A percentile compares a stretch with the other conserved stretches of the same genome.
These are phyloP conservation scores for Syzygium grande DNA, from an alignment of 345 rosid species.

Conservation along the genomic window DNA sequence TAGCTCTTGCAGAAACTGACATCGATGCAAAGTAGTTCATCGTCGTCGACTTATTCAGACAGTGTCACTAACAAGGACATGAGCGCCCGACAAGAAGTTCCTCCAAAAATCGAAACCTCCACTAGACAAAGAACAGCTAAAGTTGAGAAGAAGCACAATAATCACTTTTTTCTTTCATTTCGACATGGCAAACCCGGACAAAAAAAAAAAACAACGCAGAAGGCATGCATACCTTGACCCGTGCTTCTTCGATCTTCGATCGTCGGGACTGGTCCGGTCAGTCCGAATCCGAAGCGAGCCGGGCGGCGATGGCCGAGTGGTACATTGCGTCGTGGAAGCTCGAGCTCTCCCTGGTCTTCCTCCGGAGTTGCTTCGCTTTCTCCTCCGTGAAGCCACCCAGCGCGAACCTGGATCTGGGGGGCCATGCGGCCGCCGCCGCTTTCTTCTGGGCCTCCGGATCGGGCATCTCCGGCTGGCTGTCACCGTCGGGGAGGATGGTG, in stretches of 20 bases:
- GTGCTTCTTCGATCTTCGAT: neutral
- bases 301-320: constrained; percentile 42
- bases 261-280: neutral
- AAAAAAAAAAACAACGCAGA: fast-evolving
- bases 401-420: constrained; percentile 12
- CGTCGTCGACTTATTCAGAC: neutral
- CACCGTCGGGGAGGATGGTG: neutral
- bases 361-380: constrained; percentile 40
- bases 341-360: constrained; percentile 25
- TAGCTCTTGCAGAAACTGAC: neutral
- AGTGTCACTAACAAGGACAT: neutral
- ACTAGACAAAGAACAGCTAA: neutral
- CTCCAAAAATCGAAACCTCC: neutral
- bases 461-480: neutral
- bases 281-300: constrained; percentile 34
- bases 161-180: neutral
- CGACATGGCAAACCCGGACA: neutral
- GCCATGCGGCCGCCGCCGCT: too few species aligned
- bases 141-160: neutral
- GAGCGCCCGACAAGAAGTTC: neutral
- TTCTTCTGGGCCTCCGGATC: neutral
- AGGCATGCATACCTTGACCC: neutral
- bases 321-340: constrained; percentile 45
- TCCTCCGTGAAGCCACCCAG: constrained; percentile 37
- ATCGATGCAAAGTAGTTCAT: neutral